A percentile compares a stretch with the other conserved stretches of the same genome.
Conservation (phyloP, 1,284 basidiomycete genomes). For the Chalciporus piperatoides region DNA sequence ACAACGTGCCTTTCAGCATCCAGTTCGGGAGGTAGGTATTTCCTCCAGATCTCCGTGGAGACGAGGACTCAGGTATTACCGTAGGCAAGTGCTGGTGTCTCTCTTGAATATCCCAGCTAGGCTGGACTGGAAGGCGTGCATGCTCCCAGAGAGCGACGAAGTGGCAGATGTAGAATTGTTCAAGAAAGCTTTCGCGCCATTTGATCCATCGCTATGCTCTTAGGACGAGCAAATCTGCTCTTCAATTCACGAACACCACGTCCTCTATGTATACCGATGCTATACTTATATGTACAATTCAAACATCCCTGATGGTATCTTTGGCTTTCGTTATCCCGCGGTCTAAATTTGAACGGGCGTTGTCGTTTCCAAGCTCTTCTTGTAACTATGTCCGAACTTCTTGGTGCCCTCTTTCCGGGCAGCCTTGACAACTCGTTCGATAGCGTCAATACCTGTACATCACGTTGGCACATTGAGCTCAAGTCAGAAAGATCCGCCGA, state of each 20-base stretch:
- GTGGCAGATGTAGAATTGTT: slow-evolving; percentile 76
- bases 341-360: slow-evolving; percentile 25
- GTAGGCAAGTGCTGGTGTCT: slow-evolving; percentile 74
- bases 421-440: slow-evolving; percentile 72
- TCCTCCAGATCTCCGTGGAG: slow-evolving; percentile 1
- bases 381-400: slow-evolving; percentile 66
- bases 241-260: background rate
- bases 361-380: slow-evolving; percentile 49
- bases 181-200: slow-evolving; percentile 75
- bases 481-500: background rate
- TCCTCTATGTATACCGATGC: slow-evolving; percentile 1
- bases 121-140: slow-evolving; percentile 88
- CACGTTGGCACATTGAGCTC: slow-evolving; percentile 4
- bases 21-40: slow-evolving; percentile 85
- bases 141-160: slow-evolving; percentile 77
- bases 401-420: slow-evolving; percentile 60
- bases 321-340: background rate
- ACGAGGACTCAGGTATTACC: slow-evolving; percentile 1
- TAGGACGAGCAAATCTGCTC: background rate
- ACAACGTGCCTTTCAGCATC: slow-evolving; percentile 75
- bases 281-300: slow-evolving; percentile 1
- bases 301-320: background rate
- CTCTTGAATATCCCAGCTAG: slow-evolving; percentile 73
- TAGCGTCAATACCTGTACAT: slow-evolving; percentile 74
- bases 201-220: slow-evolving; percentile 50